Conservation (phyloP, 2,329 filamentous ascomycete species). For the Ceratocystis colombiana region DNA sequence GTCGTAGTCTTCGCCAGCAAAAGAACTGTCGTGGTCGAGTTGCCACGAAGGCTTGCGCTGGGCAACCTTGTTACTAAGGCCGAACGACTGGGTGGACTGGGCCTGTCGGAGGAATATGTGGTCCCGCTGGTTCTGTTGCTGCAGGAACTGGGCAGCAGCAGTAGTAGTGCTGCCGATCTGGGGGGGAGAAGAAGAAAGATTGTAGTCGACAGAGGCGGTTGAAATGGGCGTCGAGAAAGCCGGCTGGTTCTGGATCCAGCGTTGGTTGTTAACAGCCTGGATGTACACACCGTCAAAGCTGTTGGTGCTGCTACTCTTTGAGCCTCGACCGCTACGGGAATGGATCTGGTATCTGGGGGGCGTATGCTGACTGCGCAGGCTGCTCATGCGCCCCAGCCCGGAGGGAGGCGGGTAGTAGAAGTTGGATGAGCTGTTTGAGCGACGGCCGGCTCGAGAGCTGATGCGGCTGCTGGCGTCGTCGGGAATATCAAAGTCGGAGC, state of each 20-base stretch:
- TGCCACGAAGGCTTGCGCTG: constrained; percentile 37
- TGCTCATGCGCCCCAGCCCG: constrained; percentile 52
- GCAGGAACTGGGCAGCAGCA: constrained; percentile 16
- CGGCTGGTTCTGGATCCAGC: constrained; percentile 37
- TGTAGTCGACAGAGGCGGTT: constrained; percentile 11
- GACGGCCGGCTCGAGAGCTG: constrained; percentile 49
- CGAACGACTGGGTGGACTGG: constrained; percentile 15
- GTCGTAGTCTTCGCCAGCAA: constrained; percentile 53
- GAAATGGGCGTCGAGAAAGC: not conserved
- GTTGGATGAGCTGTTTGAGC: constrained; percentile 73
- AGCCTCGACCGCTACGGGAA: constrained; percentile 52
- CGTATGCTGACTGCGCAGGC: constrained; percentile 43
- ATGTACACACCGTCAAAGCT: constrained; percentile 55
- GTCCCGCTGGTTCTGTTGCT: constrained; percentile 22
- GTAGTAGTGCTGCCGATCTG: not conserved
- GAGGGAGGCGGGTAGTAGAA: constrained; percentile 37
- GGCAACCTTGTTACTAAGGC: not conserved
- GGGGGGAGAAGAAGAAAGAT: constrained; percentile 8
- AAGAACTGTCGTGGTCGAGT: constrained; percentile 41
- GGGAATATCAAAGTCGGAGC: constrained; percentile 49
- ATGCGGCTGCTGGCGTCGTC: constrained; percentile 46
- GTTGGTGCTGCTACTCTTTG: constrained; percentile 62
- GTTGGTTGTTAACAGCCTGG: constrained; percentile 48
- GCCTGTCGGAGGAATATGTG: constrained; percentile 18
- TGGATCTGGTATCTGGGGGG: constrained; percentile 39